phyloP scores from a whole-genome alignment of 495 filamentous ascomycete genomes.

The Neurospora cerealis region DNA sequence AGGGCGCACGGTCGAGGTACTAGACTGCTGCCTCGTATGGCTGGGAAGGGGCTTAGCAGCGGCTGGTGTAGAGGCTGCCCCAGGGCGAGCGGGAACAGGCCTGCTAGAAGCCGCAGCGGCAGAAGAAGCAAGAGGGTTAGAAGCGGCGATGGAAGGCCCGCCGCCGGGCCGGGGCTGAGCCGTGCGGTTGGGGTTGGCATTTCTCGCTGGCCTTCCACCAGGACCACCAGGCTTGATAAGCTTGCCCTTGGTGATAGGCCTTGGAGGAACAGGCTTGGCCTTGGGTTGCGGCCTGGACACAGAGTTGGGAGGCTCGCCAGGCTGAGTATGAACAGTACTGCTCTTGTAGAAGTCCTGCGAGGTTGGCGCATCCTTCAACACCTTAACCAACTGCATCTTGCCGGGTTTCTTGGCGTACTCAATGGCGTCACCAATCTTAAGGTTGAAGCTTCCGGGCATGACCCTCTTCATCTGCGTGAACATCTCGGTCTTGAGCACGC shows the following conservation, averaged over 20 bases:
- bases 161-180: conserved; percentile 32
- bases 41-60: conserved; percentile 24
- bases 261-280: conserved; percentile 69
- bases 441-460: conserved; percentile 65
- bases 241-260: conserved; percentile 84
- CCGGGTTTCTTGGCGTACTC: conserved; percentile 98
- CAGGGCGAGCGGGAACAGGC: conserved; percentile 35
- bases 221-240: conserved; percentile 86
- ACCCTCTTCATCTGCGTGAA: conserved; percentile 76
- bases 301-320: conserved; percentile 74
- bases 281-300: conserved; percentile 78
- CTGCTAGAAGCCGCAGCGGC: conserved; percentile 32
- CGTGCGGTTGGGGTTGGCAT: conserved; percentile 40
- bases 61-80: conserved; percentile 24
- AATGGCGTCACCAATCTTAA: conserved; percentile 75
- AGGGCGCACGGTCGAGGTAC: conserved; percentile 43
- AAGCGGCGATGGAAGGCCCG: conserved; percentile 7
- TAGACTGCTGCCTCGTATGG: conserved; percentile 37
- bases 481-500: conserved; percentile 93
- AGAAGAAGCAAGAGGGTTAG: conserved; percentile 3
- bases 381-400: conserved; percentile 80
- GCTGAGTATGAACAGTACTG: conserved; percentile 74
- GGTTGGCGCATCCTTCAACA: conserved; percentile 68
- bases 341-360: conserved; percentile 91
- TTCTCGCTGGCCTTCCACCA: conserved; percentile 64